Percentiles rank a stretch among this genome's conserved stretches.
phyloP scores from a whole-genome alignment of 768 basidiomycete genomes.

The Chalciporus piperatus region DNA sequence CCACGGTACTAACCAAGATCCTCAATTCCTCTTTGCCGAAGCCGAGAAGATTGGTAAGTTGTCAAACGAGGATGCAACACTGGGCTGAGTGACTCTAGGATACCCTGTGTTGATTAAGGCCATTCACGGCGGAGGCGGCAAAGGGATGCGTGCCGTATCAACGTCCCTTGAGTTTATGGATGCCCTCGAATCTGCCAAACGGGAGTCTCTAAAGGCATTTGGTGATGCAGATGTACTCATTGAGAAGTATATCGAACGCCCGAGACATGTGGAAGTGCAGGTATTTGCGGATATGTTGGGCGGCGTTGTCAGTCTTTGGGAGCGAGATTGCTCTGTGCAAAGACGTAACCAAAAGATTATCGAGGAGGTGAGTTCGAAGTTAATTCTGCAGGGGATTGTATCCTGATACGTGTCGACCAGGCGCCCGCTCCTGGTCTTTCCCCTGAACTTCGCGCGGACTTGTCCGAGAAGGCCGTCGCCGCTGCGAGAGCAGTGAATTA shows the following conservation, averaged over 20 bases:
- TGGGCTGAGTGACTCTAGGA: conserved; percentile 37
- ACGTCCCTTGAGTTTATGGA: conserved; percentile 70
- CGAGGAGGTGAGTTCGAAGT: conserved; percentile 57
- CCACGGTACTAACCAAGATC: conserved; percentile 81
- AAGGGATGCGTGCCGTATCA: conserved; percentile 87
- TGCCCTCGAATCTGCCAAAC: conserved; percentile 80
- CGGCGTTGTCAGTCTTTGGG: conserved; percentile 91
- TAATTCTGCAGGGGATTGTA: not conserved
- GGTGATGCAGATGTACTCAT: conserved; percentile 84
- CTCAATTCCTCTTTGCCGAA: conserved; percentile 61
- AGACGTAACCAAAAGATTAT: conserved; percentile 94
- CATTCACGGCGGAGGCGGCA: conserved; percentile 94
- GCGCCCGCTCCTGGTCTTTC: conserved; percentile 90
- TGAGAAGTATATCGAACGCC: conserved; percentile 84
- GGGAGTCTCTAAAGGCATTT: conserved; percentile 86
- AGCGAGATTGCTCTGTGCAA: conserved; percentile 91
- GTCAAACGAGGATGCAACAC: not conserved
- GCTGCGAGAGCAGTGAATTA: conserved; percentile 93
- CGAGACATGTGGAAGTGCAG: conserved; percentile 92
- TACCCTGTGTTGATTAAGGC: conserved; percentile 96
- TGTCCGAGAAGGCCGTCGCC: conserved; percentile 84
- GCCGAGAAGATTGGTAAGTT: conserved; percentile 65
- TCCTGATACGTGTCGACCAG: conserved; percentile 33
- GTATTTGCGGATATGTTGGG: conserved; percentile 85
- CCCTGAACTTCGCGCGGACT: conserved; percentile 70